Evolutionary conservation across 1,139 yeast species (phyloP).

Genomic region (Hemisphaericaspora xylofermentans): DNA sequence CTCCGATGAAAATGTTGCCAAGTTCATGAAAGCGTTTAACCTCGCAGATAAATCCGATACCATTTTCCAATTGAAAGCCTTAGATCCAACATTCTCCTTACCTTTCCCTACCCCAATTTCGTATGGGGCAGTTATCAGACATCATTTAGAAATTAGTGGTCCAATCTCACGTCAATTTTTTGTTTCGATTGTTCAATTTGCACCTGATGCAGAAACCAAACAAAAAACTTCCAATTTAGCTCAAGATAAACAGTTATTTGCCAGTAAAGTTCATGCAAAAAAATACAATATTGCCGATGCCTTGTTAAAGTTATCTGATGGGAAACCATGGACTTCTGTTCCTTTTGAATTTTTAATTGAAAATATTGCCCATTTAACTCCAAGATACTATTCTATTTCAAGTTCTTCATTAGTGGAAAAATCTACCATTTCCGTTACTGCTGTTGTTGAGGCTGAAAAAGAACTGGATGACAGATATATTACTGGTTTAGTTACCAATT

Average conservation of each 20-base stretch:
- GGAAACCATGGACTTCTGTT: conserved; percentile 65
- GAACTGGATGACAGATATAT: conserved; percentile 44
- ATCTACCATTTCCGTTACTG: conserved; percentile 75
- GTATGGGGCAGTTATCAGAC: conserved; percentile 80
- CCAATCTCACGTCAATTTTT: conserved; percentile 89
- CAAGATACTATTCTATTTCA: conserved; percentile 95
- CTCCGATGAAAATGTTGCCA: conserved; percentile 67
- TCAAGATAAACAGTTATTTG: conserved; percentile 67
- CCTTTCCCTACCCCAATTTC: conserved; percentile 94
- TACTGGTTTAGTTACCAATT: conserved; percentile 90
- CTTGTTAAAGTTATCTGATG: conserved; percentile 59
- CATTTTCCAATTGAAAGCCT: conserved; percentile 64
- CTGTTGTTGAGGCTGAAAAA: conserved; percentile 80
- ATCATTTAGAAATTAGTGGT: conserved; percentile 89
- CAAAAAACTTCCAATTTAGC: conserved; percentile 54
- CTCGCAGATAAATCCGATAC: conserved; percentile 51
- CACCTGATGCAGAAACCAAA: conserved; percentile 67
- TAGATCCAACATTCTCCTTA: conserved; percentile 68
- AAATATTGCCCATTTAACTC: conserved; percentile 76
- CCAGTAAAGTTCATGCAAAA: conserved; percentile 57
- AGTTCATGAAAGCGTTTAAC: conserved; percentile 64
- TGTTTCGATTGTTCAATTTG: conserved; percentile 75
- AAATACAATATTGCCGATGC: conserved; percentile 78
- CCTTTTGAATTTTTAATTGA: conserved; percentile 88
- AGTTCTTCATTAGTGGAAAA: conserved; percentile 84